Base-by-base conservation (phyloP, 768 basidiomycete species). In the Lentinula sp. region DNA sequence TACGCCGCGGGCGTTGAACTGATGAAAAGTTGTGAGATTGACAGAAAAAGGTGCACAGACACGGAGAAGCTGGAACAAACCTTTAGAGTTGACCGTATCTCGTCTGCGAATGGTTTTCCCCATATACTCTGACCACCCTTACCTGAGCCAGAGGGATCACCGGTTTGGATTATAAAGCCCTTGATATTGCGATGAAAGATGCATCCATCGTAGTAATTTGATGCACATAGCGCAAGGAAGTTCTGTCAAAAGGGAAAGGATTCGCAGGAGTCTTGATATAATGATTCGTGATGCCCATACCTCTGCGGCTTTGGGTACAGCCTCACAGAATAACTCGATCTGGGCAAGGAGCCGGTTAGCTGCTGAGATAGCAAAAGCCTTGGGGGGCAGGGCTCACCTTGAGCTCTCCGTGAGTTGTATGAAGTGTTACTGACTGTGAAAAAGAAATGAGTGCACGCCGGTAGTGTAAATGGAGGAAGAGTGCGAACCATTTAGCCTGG, bases 111-210 rank as follows among this genome's bases (percentile, higher is more conserved):
- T 0, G 95, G 86, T 61, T 84, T 85, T 2, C 94, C 95, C 94
- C 95, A 98, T 66, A 98, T 91, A 68, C 91, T 95, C 75, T 98
- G 93, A 12, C 97, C 97, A 42, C 93, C 95, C 73, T 98, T 99
- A 32, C 97, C 97, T 32, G 91, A 85, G 23, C 93, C 93, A 9
- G 85, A 79, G 13, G 92, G 92, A 71, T 96, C 94, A 45, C 93
- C 93, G 0, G 93, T 92, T 68, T 99, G 97, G 8, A 90, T 77
- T 90, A 99, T 99, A 77, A 99, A 99, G 20, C 87, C 88, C 66
- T 87, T 93, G 78, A 99, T 98, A 71, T 93, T 98, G 46, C 95
- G 84, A 72, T 98, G 95, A 70, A 95, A 98, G 16, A 95, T 73
- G 68, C 86, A 91, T 58, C 81, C 80, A 72, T 97, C 83, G 73